Evolutionary conservation across 202 grass and related monocot species (phyloP).

Genomic region (Elaeis oleifera): DNA sequence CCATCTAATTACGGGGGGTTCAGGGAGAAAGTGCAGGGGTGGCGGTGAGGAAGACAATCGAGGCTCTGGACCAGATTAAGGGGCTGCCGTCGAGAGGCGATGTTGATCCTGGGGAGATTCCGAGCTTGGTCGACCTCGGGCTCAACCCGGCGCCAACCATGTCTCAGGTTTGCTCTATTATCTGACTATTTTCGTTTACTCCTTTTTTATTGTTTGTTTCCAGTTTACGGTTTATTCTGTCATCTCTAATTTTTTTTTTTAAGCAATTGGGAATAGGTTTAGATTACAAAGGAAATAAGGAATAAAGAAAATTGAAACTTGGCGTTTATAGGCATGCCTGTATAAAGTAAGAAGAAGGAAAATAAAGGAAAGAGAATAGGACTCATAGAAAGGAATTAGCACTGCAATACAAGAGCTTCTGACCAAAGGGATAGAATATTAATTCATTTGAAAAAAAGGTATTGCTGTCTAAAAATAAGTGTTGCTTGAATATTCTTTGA

Average conservation of each 20-base stretch:
- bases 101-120: conserved; percentile 79
- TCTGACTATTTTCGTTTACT: background rate
- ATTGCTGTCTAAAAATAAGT: too few relatives aligned
- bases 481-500: too few relatives aligned
- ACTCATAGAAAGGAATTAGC: too few relatives aligned
- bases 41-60: conserved; percentile 56
- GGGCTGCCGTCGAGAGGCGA: conserved; percentile 66
- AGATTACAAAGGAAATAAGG: too few relatives aligned
- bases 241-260: background rate
- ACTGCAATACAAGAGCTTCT: too few relatives aligned
- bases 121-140: conserved; percentile 61
- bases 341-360: too few relatives aligned
- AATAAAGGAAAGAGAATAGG: too few relatives aligned
- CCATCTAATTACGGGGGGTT: conserved; percentile 65
- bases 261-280: too few relatives aligned
- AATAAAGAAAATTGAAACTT: too few relatives aligned
- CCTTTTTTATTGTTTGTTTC: background rate
- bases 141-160: conserved; percentile 39
- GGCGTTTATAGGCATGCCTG: too few relatives aligned
- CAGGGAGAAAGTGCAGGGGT: conserved; percentile 58
- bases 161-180: conserved; percentile 35
- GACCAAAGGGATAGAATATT: too few relatives aligned
- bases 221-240: background rate
- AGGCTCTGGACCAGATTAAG: conserved; percentile 67
- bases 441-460: too few relatives aligned